Conservation (phyloP, 208 protist species). For the Trypanosoma lewisi region DNA sequence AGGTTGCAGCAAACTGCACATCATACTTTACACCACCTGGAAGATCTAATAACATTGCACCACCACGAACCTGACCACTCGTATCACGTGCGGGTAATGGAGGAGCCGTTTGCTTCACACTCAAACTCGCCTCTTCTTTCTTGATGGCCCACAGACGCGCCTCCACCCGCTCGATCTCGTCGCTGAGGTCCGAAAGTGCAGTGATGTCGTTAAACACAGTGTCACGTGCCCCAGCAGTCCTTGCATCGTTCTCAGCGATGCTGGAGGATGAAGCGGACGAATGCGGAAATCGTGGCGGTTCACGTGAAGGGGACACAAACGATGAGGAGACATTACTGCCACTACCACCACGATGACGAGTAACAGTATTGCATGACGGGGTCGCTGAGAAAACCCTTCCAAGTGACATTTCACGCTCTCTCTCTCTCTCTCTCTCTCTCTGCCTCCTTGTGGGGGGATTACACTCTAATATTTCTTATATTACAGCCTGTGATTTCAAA, state of each 20-base stretch:
- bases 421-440: too few species aligned
- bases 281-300: neutral
- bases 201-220: constrained; percentile 12
- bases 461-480: too few species aligned
- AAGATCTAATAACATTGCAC: neutral
- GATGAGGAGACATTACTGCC: neutral
- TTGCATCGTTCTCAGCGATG: neutral
- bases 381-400: too few species aligned
- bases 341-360: neutral
- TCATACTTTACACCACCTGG: neutral
- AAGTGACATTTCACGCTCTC: too few species aligned
- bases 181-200: constrained; percentile 21
- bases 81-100: neutral
- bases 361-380: too few species aligned
- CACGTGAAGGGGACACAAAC: constrained; percentile 9
- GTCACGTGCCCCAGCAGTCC: neutral
- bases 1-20: neutral
- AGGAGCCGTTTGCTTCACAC: neutral
- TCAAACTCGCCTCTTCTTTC: constrained; percentile 11
- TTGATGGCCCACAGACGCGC: constrained; percentile 23
- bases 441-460: too few species aligned
- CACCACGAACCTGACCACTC: neutral
- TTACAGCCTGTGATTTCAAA: too few species aligned
- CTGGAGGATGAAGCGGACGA: neutral
- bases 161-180: constrained; percentile 30